Percentiles rank a stretch among this genome's conserved stretches.
These are phyloP conservation scores for Aureobasidium musti DNA, from an alignment of 2,329 filamentous ascomycete genomes.

Conservation along the genomic window DNA sequence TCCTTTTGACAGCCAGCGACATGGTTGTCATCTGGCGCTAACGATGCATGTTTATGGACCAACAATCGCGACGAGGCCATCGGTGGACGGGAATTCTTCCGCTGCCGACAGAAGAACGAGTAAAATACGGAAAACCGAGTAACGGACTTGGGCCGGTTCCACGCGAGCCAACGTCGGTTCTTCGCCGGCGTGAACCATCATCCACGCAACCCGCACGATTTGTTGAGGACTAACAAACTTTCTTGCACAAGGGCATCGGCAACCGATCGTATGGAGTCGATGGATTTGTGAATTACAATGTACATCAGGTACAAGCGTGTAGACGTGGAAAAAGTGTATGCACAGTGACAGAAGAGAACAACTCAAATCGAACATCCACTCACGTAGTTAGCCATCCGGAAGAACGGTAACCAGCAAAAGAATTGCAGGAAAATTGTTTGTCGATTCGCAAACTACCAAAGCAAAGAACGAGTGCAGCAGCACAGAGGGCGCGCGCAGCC, in stretches of 20 bases:
- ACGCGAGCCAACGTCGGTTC: constrained; percentile 22
- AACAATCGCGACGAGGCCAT: not conserved
- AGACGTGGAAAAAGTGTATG: constrained; percentile 5
- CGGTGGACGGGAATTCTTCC: constrained; percentile 9
- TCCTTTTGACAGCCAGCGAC: constrained; percentile 15
- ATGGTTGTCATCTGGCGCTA: constrained; percentile 17
- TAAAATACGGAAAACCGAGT: not conserved
- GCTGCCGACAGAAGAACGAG: constrained; percentile 4
- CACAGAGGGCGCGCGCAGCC: constrained; percentile 4
- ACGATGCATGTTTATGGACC: constrained; percentile 13
- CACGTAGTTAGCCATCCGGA: not conserved
- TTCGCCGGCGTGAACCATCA: constrained; percentile 18
- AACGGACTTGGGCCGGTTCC: not conserved
- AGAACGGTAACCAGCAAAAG: not conserved
- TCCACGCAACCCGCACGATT: not conserved
- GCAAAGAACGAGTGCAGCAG: not conserved
- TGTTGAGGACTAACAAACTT: constrained; percentile 12
- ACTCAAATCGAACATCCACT: constrained; percentile 18
- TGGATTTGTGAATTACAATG: constrained; percentile 7
- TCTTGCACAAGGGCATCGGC: not conserved
- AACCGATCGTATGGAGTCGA: constrained; percentile 11
- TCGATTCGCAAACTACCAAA: constrained; percentile 2
- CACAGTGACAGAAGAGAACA: constrained; percentile 14
- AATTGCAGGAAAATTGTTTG: not conserved
- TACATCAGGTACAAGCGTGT: constrained; percentile 22